Conservation (phyloP, 164 flowering plant species). For the Chimonanthus salicifolius region DNA sequence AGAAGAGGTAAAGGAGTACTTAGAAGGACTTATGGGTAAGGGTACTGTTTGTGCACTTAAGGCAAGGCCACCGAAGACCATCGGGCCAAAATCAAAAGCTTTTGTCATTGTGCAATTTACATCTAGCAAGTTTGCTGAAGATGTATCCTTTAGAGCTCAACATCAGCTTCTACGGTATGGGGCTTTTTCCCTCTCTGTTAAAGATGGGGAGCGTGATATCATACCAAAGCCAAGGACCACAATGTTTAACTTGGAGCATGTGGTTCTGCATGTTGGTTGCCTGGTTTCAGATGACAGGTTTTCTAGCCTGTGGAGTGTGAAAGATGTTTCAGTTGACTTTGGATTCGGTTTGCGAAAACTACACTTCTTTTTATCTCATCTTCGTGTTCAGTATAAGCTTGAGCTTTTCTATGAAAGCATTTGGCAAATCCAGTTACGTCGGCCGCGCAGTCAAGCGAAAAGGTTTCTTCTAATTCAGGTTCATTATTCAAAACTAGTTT, state of each 20-base stretch:
- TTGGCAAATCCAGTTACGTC: constrained; percentile 60
- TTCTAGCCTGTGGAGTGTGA: constrained; percentile 32
- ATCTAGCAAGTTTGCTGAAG: constrained; percentile 22
- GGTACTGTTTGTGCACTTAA: constrained; percentile 53
- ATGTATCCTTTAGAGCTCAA: constrained; percentile 26
- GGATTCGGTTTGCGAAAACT: constrained; percentile 29
- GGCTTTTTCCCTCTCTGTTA: constrained; percentile 34
- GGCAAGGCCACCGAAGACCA: constrained; percentile 25
- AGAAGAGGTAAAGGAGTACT: constrained; percentile 33
- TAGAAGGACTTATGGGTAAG: constrained; percentile 47
- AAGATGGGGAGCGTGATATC: constrained; percentile 38
- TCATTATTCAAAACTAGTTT: background rate
- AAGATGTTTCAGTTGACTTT: constrained; percentile 37
- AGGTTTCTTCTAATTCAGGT: constrained; percentile 78
- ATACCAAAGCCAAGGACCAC: constrained; percentile 41
- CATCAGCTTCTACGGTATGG: constrained; percentile 26
- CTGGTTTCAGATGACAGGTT: constrained; percentile 45
- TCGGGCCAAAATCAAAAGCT: constrained; percentile 18
- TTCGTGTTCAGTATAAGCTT: constrained; percentile 19
- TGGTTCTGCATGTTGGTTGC: constrained; percentile 54
- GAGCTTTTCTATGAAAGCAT: constrained; percentile 55
- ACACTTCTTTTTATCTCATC: constrained; percentile 14
- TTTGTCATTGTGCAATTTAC: constrained; percentile 67
- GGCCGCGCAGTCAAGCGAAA: constrained; percentile 23
- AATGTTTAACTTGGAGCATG: constrained; percentile 28